Evolutionary conservation across 2,329 filamentous ascomycete genomes (phyloP).

Genomic region (Curvularia sp.): DNA sequence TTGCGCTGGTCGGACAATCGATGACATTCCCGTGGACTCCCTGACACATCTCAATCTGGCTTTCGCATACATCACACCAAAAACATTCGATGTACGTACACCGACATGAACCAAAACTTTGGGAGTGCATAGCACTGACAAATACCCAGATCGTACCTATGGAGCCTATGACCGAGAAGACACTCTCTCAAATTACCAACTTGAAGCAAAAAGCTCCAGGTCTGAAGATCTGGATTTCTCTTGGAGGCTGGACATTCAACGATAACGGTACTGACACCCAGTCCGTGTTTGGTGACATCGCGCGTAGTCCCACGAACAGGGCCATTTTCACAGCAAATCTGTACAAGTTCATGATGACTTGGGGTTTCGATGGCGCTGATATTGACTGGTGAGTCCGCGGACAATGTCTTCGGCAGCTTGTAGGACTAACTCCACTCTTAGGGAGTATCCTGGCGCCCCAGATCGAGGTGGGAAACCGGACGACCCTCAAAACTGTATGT

Average conservation of each 20-base stretch:
- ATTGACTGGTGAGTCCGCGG: background rate
- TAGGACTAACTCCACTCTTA: background rate
- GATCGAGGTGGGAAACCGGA: conserved; percentile 1
- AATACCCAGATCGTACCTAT: background rate
- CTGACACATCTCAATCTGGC: background rate
- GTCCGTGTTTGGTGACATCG: background rate
- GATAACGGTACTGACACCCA: conserved; percentile 1
- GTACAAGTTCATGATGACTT: background rate
- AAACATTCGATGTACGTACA: background rate
- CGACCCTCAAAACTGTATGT: background rate
- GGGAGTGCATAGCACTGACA: too few species aligned
- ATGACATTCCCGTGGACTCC: background rate
- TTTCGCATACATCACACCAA: background rate
- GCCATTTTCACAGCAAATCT: too few species aligned
- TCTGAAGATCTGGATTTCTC: conserved; percentile 3
- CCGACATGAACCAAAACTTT: too few species aligned
- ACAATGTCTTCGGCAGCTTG: too few species aligned
- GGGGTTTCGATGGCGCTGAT: background rate
- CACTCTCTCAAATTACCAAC: background rate
- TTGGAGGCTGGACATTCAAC: background rate
- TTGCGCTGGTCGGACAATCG: background rate
- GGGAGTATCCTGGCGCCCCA: background rate
- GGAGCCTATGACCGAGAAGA: too few species aligned
- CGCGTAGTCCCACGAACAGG: too few species aligned
- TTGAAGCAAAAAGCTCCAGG: conserved; percentile 1